Conservation (phyloP, 768 basidiomycete genomes). For the Cyclocybe aegerita region DNA sequence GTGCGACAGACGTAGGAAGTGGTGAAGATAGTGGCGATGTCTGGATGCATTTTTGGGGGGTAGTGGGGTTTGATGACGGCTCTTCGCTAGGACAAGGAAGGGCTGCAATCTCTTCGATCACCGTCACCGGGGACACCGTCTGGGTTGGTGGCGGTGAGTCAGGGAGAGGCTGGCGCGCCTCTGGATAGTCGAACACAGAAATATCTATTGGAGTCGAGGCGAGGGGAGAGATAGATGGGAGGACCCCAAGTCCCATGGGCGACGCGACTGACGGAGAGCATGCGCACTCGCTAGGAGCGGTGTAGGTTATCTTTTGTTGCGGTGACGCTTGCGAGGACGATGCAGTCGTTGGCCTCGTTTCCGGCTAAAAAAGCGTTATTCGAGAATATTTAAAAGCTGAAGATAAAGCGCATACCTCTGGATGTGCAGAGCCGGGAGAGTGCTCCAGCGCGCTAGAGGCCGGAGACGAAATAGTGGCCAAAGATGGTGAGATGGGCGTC, state of each 20-base stretch:
- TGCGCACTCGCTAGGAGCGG: slow-evolving; percentile 15
- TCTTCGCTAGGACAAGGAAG: not conserved
- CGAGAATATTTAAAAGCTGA: not conserved
- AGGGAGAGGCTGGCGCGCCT: slow-evolving; percentile 28
- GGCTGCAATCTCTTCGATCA: slow-evolving; percentile 8
- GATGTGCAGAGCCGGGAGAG: slow-evolving; percentile 13
- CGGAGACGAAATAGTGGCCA: slow-evolving; percentile 20
- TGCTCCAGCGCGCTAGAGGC: slow-evolving; percentile 17
- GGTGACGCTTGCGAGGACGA: slow-evolving; percentile 13
- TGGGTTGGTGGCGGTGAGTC: slow-evolving; percentile 19
- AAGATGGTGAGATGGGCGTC: slow-evolving; percentile 13
- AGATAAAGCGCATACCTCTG: slow-evolving; percentile 9
- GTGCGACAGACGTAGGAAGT: slow-evolving; percentile 8
- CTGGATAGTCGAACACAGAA: slow-evolving; percentile 24
- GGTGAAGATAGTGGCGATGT: slow-evolving; percentile 5
- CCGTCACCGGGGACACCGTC: slow-evolving; percentile 14
- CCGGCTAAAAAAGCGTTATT: slow-evolving; percentile 9
- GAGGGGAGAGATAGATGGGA: slow-evolving; percentile 34
- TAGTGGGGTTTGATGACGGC: too few relatives aligned
- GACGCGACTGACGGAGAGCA: slow-evolving; percentile 33
- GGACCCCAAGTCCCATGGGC: slow-evolving; percentile 30
- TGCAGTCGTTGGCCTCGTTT: slow-evolving; percentile 23
- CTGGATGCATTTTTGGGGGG: not conserved
- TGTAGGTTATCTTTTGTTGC: slow-evolving; percentile 12
- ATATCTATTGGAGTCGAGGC: slow-evolving; percentile 30